phyloP scores from a whole-genome alignment of 805 yeast species.

The Millerozyma miso region DNA sequence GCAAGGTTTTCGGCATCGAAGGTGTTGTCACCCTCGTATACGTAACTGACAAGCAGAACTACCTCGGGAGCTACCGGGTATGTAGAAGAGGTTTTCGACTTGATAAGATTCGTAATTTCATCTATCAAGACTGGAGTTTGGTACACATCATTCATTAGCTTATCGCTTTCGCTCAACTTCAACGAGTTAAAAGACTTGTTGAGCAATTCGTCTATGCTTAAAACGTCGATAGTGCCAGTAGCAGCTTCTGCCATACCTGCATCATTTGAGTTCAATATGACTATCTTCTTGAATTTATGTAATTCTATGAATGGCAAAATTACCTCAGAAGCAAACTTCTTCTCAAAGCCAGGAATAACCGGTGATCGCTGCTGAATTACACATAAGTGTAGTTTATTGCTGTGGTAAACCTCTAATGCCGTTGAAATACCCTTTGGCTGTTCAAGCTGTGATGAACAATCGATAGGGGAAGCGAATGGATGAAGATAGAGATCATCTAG shows the following conservation, averaged over 20 bases:
- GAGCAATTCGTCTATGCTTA: slow-evolving; percentile 28
- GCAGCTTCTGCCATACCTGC: slow-evolving; percentile 44
- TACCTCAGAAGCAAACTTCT: slow-evolving; percentile 48
- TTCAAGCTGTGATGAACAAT: slow-evolving; percentile 19
- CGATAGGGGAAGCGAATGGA: slow-evolving; percentile 83
- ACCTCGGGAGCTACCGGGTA: slow-evolving; percentile 22
- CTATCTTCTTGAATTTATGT: slow-evolving; percentile 39
- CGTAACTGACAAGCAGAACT: slow-evolving; percentile 46
- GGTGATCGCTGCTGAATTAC: slow-evolving; percentile 85
- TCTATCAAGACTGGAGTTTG: background rate
- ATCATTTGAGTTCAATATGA: slow-evolving; percentile 70
- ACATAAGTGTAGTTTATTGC: slow-evolving; percentile 38
- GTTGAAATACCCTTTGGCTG: slow-evolving; percentile 45
- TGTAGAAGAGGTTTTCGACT: slow-evolving; percentile 6
- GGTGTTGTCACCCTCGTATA: slow-evolving; percentile 88
- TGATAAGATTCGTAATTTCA: background rate
- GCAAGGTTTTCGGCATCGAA: slow-evolving; percentile 61
- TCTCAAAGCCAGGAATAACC: slow-evolving; percentile 58
- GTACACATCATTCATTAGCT: slow-evolving; percentile 3
- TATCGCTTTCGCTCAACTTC: slow-evolving; percentile 13
- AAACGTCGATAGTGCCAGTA: slow-evolving; percentile 22
- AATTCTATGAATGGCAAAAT: slow-evolving; percentile 45
- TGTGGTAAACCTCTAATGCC: slow-evolving; percentile 61
- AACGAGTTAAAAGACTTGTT: slow-evolving; percentile 27
- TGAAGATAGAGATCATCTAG: slow-evolving; percentile 61